phyloP scores from a whole-genome alignment of 768 basidiomycete genomes.

The Hemileccinum impolitum region DNA sequence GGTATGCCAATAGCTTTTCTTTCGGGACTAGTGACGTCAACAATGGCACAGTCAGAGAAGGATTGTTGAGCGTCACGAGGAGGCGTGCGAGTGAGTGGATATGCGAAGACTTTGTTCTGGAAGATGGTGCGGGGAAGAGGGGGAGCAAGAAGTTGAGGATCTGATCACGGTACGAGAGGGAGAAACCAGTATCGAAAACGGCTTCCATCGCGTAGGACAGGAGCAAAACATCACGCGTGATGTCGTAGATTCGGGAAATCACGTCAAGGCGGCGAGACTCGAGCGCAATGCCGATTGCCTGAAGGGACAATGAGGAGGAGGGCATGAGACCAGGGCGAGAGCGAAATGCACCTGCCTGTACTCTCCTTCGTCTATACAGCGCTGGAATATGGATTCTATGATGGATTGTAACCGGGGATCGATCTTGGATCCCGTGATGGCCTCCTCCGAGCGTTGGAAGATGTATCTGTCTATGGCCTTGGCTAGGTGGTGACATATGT shows the following conservation, averaged over 20 bases:
- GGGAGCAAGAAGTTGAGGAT: slow-evolving; percentile 76
- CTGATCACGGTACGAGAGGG: slow-evolving; percentile 79
- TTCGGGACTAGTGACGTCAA: slow-evolving; percentile 66
- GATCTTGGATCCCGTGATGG: slow-evolving; percentile 51
- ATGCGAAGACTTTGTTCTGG: slow-evolving; percentile 71
- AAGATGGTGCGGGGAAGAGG: slow-evolving; percentile 77
- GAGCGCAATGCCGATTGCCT: slow-evolving; percentile 95
- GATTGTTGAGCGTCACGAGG: slow-evolving; percentile 82
- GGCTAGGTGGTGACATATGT: slow-evolving; percentile 45
- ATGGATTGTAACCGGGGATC: slow-evolving; percentile 79
- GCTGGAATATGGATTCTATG: slow-evolving; percentile 84
- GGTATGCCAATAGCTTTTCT: slow-evolving; percentile 81
- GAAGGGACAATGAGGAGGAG: slow-evolving; percentile 10
- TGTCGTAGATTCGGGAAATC: slow-evolving; percentile 70
- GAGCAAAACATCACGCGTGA: slow-evolving; percentile 71
- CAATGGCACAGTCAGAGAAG: slow-evolving; percentile 73
- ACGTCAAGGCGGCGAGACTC: slow-evolving; percentile 89
- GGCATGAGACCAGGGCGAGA: neutral
- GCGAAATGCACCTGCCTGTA: slow-evolving; percentile 70
- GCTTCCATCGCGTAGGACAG: slow-evolving; percentile 92
- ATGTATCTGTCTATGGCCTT: slow-evolving; percentile 97
- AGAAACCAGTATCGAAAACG: slow-evolving; percentile 85
- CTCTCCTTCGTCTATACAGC: slow-evolving; percentile 86
- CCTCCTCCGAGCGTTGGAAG: slow-evolving; percentile 56
- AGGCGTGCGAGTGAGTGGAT: slow-evolving; percentile 83